A percentile compares a stretch with the other conserved stretches of the same genome.
Evolutionary conservation across 495 filamentous ascomycete species (phyloP).

Genomic region (Penicilliopsis zonata): DNA sequence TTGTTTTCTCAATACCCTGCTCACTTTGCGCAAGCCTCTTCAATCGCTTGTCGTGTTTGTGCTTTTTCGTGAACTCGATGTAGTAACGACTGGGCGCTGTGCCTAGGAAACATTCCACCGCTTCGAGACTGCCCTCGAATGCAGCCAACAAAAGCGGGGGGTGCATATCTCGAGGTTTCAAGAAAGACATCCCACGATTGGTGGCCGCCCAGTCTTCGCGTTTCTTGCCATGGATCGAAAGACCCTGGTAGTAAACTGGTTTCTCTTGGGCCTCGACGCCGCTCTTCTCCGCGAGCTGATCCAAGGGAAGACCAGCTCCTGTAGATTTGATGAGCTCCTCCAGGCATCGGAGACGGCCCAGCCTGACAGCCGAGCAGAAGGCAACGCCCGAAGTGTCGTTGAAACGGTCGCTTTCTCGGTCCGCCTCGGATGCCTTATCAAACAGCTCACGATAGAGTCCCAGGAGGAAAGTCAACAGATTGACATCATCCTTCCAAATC

Average conservation of each 20-base stretch:
- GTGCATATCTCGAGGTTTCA: slow-evolving; percentile 10
- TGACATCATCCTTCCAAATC: slow-evolving; percentile 21
- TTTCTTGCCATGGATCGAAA: slow-evolving; percentile 63
- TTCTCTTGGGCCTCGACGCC: slow-evolving; percentile 44
- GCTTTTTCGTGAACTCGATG: slow-evolving; percentile 44
- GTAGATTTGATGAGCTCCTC: slow-evolving; percentile 37
- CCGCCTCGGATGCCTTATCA: slow-evolving; percentile 7
- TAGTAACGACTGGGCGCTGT: slow-evolving; percentile 51
- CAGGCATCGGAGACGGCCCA: slow-evolving; percentile 31
- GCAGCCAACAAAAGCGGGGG: slow-evolving; percentile 52
- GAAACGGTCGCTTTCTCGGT: slow-evolving; percentile 6
- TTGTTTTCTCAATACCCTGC: slow-evolving; percentile 45
- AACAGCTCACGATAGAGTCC: slow-evolving; percentile 20
- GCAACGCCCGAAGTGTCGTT: slow-evolving; percentile 9
- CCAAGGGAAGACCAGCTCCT: slow-evolving; percentile 52
- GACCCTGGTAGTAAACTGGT: slow-evolving; percentile 56
- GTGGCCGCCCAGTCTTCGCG: slow-evolving; percentile 48
- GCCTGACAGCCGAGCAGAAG: slow-evolving; percentile 28
- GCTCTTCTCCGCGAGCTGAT: slow-evolving; percentile 45
- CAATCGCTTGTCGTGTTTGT: slow-evolving; percentile 42
- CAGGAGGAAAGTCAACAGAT: slow-evolving; percentile 34
- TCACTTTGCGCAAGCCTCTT: slow-evolving; percentile 38
- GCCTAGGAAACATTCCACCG: slow-evolving; percentile 58
- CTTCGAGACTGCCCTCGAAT: slow-evolving; percentile 39
- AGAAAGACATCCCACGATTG: slow-evolving; percentile 25